Base-by-base conservation (phyloP, 176 grass and related monocot genomes). In the maize (Zea mays) region DNA sequence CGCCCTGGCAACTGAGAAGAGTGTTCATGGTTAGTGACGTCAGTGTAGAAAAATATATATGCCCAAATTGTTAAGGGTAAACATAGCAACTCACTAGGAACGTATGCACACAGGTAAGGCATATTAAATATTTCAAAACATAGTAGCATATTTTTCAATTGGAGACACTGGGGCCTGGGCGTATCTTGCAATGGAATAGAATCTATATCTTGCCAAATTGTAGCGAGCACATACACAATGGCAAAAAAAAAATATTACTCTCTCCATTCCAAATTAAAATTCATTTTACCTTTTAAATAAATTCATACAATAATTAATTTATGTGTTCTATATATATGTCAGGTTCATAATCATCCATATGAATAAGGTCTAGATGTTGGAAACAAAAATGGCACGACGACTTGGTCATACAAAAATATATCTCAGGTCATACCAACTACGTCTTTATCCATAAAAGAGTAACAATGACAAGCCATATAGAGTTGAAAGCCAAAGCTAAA, bases 1-100 rank as follows among this genome's bases (percentile, higher is more conserved):
- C 96, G 89, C 45, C 96, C 96, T 76, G 90, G 92, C 71, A 99
- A 90, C 96, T 99, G 89, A 58, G 19, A 86, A 92, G 69, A 74
- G 51, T 58, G 59, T 15, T 52, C 65, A 73, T 61, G 62, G 52
- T 90, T 62, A 83, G 67, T 45, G 63, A 59, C 4, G 73, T 57
- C 48, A 73, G 57, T 76, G 67, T 5, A 50, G 6, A 20, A 76
- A 77, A 21, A 73, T n/a, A 40, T n/a, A 62, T 74, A 12, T 68
- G 60, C 71, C 50, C 15, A 58, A 47, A 68, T 12, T 34, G 44
- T 54, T 61, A 65, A 52, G 10, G 38, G 11, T 84, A 79, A 16
- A 85, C 75, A 35, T 43, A 57, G 44, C 16, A 85, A 74, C 0
- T 64, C 17, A 33, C 27, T 66, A 39, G 43, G 50, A 48, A 78